phyloP scores from a whole-genome alignment of 495 filamentous ascomycete genomes.

The Staphylotrichum longicolle region DNA sequence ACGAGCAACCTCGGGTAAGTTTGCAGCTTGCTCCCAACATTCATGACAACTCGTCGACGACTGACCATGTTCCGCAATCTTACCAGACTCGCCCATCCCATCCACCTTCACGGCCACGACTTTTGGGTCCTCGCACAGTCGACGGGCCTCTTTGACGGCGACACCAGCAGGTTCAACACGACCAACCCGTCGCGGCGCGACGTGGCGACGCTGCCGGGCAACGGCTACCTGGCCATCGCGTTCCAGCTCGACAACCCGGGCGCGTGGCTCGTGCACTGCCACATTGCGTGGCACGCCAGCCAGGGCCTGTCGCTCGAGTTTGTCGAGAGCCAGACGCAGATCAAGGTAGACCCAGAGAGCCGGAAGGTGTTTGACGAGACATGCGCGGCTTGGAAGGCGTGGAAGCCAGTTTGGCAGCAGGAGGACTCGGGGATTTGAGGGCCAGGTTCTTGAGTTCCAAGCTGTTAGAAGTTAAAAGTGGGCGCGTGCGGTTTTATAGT shows the following conservation, averaged over 20 bases:
- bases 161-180: not conserved
- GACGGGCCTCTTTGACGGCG: constrained; percentile 13
- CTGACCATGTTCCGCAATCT: not conserved
- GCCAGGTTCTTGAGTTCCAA: not conserved
- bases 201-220: constrained; percentile 46
- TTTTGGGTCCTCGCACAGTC: constrained; percentile 55
- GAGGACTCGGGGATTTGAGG: constrained; percentile 5
- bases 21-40: constrained; percentile 21
- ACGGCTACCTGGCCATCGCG: constrained; percentile 40
- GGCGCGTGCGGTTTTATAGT: no score
- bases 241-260: constrained; percentile 50
- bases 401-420: constrained; percentile 1
- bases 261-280: constrained; percentile 48
- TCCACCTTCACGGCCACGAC: constrained; percentile 56
- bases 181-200: constrained; percentile 59
- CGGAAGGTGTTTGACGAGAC: not conserved
- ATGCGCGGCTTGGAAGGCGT: not conserved
- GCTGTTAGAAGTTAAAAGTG: no score
- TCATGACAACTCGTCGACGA: constrained; percentile 29
- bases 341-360: not conserved
- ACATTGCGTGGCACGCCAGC: constrained; percentile 53
- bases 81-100: constrained; percentile 26
- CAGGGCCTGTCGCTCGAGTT: constrained; percentile 48
- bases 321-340: constrained; percentile 36
- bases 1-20: not conserved